Evolutionary conservation across 1,284 basidiomycete species (phyloP).

Genomic region (Grifola frondosa): DNA sequence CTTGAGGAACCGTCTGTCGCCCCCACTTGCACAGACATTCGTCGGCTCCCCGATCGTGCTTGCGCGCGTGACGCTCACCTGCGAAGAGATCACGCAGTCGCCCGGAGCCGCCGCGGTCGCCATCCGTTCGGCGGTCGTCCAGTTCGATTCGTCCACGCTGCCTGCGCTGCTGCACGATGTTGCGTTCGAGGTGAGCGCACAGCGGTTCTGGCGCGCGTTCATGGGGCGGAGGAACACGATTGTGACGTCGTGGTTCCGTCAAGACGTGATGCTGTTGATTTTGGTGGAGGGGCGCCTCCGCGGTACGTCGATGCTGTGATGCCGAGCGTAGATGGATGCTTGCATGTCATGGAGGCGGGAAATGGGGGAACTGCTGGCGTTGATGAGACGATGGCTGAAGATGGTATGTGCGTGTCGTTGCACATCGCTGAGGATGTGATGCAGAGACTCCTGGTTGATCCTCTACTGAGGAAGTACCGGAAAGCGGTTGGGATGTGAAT

Average conservation of each 20-base stretch:
- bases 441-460: background rate
- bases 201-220: slow-evolving; percentile 41
- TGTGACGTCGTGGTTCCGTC: slow-evolving; percentile 41
- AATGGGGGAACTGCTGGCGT: background rate
- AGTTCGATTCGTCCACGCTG: slow-evolving; percentile 28
- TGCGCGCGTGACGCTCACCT: slow-evolving; percentile 21
- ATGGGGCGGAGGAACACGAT: slow-evolving; percentile 37
- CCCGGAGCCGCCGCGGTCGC: slow-evolving; percentile 23
- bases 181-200: slow-evolving; percentile 32
- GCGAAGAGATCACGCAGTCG: slow-evolving; percentile 6
- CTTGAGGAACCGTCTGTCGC: slow-evolving; percentile 33
- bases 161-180: slow-evolving; percentile 39
- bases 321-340: slow-evolving; percentile 38
- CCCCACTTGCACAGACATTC: slow-evolving; percentile 25
- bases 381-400: background rate
- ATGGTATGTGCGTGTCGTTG: slow-evolving; percentile 1
- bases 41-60: slow-evolving; percentile 39
- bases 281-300: slow-evolving; percentile 31
- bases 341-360: slow-evolving; percentile 39
- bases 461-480: too few relatives aligned
- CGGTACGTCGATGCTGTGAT: slow-evolving; percentile 36
- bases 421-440: background rate
- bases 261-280: slow-evolving; percentile 39
- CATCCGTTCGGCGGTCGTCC: slow-evolving; percentile 32
- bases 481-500: too few relatives aligned